These are phyloP conservation scores for Theileria luwenshuni DNA, from an alignment of 169 alveolate genomes.

Conservation along the genomic window DNA sequence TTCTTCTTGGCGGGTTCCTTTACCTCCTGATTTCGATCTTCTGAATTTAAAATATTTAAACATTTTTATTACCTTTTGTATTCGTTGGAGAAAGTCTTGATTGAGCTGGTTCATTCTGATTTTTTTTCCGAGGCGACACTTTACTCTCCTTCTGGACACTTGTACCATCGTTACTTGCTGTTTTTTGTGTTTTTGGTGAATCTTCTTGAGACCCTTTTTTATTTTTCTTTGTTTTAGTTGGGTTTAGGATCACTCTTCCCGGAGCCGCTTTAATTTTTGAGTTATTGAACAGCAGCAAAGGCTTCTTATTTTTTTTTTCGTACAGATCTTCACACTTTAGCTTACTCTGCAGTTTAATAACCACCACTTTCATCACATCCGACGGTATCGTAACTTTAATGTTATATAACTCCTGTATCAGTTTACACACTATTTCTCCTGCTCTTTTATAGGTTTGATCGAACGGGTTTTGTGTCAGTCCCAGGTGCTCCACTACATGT, in stretches of 20 bases:
- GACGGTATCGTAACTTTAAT: slow-evolving; percentile 44
- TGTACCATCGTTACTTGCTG: neutral
- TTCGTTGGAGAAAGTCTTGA: neutral
- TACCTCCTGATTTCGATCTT: neutral
- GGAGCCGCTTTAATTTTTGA: slow-evolving; percentile 40
- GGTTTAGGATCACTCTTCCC: slow-evolving; percentile 21
- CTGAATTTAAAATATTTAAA: neutral
- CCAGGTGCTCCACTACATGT: slow-evolving; percentile 25
- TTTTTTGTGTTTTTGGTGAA: neutral
- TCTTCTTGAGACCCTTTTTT: slow-evolving; percentile 6
- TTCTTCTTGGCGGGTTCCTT: slow-evolving; percentile 27
- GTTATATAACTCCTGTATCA: slow-evolving; percentile 25
- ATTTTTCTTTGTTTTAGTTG: neutral
- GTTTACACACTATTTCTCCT: slow-evolving; percentile 30
- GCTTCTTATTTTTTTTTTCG: slow-evolving; percentile 40
- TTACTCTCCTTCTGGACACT: neutral
- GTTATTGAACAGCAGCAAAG: slow-evolving; percentile 48
- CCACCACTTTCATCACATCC: slow-evolving; percentile 48
- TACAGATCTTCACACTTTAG: slow-evolving; percentile 41
- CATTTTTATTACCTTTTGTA: neutral
- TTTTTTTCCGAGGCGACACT: slow-evolving; percentile 4
- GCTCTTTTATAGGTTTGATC: slow-evolving; percentile 47
- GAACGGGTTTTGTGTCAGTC: slow-evolving; percentile 16
- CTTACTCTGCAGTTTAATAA: slow-evolving; percentile 38
- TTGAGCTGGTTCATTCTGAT: neutral